Percentiles rank a stretch among this genome's conserved stretches.
Conservation (phyloP, 257 asterid genomes). For the Lithospermum erythrorhizon region DNA sequence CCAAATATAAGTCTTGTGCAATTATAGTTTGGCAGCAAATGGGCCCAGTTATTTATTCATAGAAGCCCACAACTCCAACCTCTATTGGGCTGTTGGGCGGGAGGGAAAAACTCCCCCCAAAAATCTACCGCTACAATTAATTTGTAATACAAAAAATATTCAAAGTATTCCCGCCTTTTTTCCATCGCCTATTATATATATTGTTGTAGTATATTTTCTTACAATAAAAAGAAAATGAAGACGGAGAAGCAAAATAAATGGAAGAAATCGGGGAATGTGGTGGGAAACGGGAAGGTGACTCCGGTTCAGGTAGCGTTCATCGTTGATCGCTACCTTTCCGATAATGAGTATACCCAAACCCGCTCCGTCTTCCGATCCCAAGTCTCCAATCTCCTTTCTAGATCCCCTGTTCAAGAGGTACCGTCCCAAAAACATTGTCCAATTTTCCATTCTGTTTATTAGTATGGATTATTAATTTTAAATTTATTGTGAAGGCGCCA, state of each 20-base stretch:
- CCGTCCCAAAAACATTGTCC: too few species aligned
- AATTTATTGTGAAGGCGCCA: conserved; percentile 46
- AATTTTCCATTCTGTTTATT: too few species aligned
- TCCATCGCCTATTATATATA: too few species aligned
- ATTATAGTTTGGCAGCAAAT: too few species aligned
- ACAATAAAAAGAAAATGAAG: too few species aligned
- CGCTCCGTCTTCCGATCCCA: conserved; percentile 68
- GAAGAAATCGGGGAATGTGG: conserved; percentile 30
- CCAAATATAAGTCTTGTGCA: too few species aligned
- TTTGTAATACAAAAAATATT: too few species aligned
- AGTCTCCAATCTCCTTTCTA: conserved; percentile 64
- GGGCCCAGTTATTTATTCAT: too few species aligned
- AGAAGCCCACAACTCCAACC: too few species aligned
- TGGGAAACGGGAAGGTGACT: conserved; percentile 81
- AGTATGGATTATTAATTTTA: neutral
- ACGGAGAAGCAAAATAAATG: conserved; percentile 27
- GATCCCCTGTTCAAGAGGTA: conserved; percentile 70
- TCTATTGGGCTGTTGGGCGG: too few species aligned
- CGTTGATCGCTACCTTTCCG: conserved; percentile 81
- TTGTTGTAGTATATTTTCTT: too few species aligned
- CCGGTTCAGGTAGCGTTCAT: conserved; percentile 82
- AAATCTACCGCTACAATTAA: too few species aligned
- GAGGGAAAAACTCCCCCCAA: neutral
- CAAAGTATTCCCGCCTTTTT: neutral
- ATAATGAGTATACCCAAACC: conserved; percentile 38